Evolutionary conservation across 345 rosid species (phyloP).

Genomic region (Aquilaria malaccensis): DNA sequence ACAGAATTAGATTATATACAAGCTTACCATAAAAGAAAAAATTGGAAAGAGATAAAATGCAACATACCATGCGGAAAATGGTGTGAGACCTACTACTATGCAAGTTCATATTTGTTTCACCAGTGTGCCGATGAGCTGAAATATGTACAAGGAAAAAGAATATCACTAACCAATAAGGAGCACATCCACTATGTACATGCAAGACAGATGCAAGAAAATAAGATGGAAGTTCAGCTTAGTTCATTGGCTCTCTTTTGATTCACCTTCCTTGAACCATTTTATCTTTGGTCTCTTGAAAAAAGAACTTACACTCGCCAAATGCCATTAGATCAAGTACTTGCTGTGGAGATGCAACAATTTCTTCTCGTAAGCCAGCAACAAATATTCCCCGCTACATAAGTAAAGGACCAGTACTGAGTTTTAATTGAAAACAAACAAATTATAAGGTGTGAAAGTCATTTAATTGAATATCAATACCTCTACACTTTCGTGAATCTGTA

Average conservation of each 20-base stretch:
- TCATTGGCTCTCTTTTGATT: no score
- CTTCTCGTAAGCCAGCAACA: constrained; percentile 96
- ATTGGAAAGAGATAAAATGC: neutral
- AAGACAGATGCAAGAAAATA: neutral
- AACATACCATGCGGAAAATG: constrained; percentile 87
- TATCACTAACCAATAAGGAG: neutral
- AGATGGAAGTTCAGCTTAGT: no score
- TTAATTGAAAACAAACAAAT: neutral
- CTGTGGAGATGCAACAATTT: constrained; percentile 83
- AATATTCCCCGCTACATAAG: constrained; percentile 68
- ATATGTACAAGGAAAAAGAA: neutral
- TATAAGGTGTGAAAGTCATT: neutral
- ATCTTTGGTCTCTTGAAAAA: neutral
- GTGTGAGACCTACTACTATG: constrained; percentile 96
- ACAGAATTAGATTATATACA: constrained; percentile 5
- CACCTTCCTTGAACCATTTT: no score
- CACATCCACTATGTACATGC: neutral
- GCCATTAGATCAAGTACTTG: constrained; percentile 92
- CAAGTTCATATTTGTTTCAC: constrained; percentile 92
- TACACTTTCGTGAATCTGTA: constrained; percentile 84
- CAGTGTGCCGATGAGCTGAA: constrained; percentile 95
- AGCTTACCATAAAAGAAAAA: constrained; percentile 4
- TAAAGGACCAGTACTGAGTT: constrained; percentile 11
- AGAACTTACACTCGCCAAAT: constrained; percentile 70
- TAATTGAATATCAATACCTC: constrained; percentile 41